Base-by-base conservation (phyloP, 306 rosid species). In the Quercus robur region DNA sequence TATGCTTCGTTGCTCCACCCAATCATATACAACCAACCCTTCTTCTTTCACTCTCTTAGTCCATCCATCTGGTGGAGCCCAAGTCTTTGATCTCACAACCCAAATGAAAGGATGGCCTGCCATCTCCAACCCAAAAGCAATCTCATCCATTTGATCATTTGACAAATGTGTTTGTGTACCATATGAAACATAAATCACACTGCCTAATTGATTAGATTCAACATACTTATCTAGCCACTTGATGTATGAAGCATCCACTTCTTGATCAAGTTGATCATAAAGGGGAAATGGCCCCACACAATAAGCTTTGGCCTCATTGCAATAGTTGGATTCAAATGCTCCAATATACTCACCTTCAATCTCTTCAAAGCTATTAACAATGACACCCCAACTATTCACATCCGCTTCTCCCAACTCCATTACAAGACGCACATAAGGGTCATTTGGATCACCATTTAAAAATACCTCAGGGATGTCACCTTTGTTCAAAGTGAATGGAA, bases 101-200 rank as follows among this genome's bases (percentile, higher is more conserved):
- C 82, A 78, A 11, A 85, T 7, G 51, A 77, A 85, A 7, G 55
- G 44, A 33, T 7, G 25, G 2, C 68, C 73, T 0, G 77, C 74
- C 75, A 59, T 73, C 81, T 75, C 88, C 46, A 85, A 35, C 41
- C 83, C 85, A 2, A 59, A 33, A 1, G 83, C 88, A 6, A 85
- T 78, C 76, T 78, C 83, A 6, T 81, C 81, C 23, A 78, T 56
- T 11, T 78, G 83, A 19, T 59, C 66, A 1, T 74, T 66, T 0
- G 81, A 68, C 8, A 85, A 64, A 5, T 67, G 58, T 3, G 81
- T 59, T 41, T 75, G 78, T 2, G 81, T 38, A 8, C 85, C 83
- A 2, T 75, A 85, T 1, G 84, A 70, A 56, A 71, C 79, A 28
- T 85, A 85, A 15, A 81, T 38, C 70, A 74, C 86, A 20, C 61